These are phyloP conservation scores for Fusarium hostae DNA, from an alignment of 2,329 filamentous ascomycete genomes.

Conservation along the genomic window DNA sequence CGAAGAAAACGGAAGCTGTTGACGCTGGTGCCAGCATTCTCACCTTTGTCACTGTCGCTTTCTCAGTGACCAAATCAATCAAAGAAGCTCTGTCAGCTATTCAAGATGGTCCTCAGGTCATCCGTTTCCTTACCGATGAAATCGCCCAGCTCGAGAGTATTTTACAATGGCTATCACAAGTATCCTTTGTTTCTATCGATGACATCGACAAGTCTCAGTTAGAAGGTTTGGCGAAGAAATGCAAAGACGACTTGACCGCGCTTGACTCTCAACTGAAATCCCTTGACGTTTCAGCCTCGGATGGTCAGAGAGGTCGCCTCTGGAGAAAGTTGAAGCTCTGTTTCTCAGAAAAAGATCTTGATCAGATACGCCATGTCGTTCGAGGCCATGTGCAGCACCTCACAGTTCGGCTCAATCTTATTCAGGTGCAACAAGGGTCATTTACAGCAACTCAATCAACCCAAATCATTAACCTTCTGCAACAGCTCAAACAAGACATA, in stretches of 20 bases:
- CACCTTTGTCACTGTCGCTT: neutral
- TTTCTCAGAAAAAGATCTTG: neutral
- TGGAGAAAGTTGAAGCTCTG: neutral
- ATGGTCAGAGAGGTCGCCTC: neutral
- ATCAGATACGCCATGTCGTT: neutral
- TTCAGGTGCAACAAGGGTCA: neutral
- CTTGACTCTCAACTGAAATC: fast-evolving
- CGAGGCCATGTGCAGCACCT: neutral
- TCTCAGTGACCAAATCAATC: neutral
- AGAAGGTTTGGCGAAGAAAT: fast-evolving
- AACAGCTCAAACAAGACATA: neutral
- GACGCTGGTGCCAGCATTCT: neutral
- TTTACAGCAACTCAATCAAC: neutral
- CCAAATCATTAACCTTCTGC: neutral
- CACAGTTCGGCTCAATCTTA: neutral
- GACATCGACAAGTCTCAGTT: neutral
- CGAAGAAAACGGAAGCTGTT: neutral
- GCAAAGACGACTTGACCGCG: fast-evolving
- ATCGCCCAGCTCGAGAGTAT: neutral
- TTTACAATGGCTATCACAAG: fast-evolving
- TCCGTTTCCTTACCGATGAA: fast-evolving
- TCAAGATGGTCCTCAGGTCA: neutral
- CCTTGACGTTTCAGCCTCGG: fast-evolving
- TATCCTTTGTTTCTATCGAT: fast-evolving
- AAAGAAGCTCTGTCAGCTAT: neutral